These are phyloP conservation scores for Nicotiana noctiflora DNA, from an alignment of 257 asterid species.

Conservation along the genomic window DNA sequence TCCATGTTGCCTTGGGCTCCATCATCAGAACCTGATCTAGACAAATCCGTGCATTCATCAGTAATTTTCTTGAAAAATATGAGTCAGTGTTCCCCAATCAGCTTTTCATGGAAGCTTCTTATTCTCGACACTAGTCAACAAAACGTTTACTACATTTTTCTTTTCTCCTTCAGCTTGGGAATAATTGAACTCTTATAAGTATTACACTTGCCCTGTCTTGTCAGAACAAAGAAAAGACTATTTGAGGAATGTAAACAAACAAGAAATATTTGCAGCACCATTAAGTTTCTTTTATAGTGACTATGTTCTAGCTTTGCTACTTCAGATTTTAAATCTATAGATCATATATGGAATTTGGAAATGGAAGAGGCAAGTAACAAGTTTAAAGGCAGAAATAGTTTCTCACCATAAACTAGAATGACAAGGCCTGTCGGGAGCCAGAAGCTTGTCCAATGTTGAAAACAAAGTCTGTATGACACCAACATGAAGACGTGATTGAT, in stretches of 20 bases:
- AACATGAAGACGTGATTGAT: neutral
- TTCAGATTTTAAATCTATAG: neutral
- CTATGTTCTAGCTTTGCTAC: neutral
- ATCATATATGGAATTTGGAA: neutral
- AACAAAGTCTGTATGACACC: constrained; percentile 19
- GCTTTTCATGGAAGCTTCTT: neutral
- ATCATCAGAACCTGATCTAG: neutral
- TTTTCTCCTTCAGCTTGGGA: neutral
- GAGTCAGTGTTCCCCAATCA: neutral
- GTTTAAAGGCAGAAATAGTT: neutral
- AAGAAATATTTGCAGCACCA: neutral
- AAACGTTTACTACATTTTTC: neutral
- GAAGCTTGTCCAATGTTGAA: constrained; percentile 27
- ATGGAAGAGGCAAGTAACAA: neutral
- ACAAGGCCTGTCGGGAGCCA: constrained; percentile 28
- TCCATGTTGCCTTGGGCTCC: neutral
- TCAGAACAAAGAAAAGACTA: neutral
- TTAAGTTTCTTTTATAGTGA: neutral
- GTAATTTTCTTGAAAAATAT: neutral
- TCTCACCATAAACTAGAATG: constrained; percentile 31
- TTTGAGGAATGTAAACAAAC: neutral
- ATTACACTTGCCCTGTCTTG: neutral
- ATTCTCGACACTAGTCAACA: neutral
- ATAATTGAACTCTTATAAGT: neutral
- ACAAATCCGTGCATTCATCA: neutral